Conservation (phyloP, 116 monocot genomes). For the Dioscorea cayenensis region DNA sequence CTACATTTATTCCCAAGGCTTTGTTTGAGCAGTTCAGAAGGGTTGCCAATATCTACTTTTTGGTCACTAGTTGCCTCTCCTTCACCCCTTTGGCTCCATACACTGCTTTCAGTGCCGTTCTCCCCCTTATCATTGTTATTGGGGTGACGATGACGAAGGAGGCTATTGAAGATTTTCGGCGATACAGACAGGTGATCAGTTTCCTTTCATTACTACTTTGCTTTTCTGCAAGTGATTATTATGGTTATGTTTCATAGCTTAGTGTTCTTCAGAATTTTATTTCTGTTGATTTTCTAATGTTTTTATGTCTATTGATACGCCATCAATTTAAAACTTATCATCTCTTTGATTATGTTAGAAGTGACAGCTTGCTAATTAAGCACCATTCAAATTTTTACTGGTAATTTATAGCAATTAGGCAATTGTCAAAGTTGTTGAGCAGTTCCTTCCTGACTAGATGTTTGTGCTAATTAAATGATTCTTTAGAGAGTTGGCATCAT, state of each 20-base stretch:
- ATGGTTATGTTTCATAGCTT: background rate
- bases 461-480: background rate
- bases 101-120: constrained; percentile 37
- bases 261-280: background rate
- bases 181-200: constrained; percentile 45
- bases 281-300: too few species aligned
- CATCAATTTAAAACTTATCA: too few species aligned
- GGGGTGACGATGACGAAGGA: constrained; percentile 72
- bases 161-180: constrained; percentile 58
- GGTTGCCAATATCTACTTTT: constrained; percentile 70
- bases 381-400: too few species aligned
- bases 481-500: background rate
- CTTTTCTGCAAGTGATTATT: background rate
- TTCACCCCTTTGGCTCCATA: constrained; percentile 64
- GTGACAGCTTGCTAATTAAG: too few species aligned
- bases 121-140: constrained; percentile 53
- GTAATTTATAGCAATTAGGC: background rate
- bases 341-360: too few species aligned
- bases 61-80: constrained; percentile 43
- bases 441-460: background rate
- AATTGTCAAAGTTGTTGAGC: background rate
- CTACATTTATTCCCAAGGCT: constrained; percentile 59
- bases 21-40: constrained; percentile 81
- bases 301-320: too few species aligned
- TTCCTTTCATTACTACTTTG: background rate